Conservation (phyloP, 148 eudicot genomes). For the Limonium bicolor region DNA sequence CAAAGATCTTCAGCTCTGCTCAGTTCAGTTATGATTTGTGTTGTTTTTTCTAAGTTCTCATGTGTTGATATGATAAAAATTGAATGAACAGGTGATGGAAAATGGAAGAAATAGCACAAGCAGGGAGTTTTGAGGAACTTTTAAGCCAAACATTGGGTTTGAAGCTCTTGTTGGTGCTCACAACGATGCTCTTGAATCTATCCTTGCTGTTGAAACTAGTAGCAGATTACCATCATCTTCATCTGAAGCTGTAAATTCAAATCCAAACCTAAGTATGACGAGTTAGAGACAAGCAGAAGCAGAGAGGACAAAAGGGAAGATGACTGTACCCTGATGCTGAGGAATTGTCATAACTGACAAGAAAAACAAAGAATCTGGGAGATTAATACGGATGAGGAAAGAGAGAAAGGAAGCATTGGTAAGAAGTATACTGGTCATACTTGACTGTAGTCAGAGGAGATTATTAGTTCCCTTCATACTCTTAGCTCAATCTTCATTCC, state of each 20-base stretch:
- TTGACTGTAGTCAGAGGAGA: conserved; percentile 54
- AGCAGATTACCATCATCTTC: too few relatives aligned
- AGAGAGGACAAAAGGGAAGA: conserved; percentile 43
- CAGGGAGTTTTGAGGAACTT: conserved; percentile 71
- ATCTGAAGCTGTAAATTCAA: too few relatives aligned
- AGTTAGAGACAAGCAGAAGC: too few relatives aligned
- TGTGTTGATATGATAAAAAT: too few relatives aligned
- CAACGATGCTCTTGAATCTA: conserved; percentile 74
- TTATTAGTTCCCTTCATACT: conserved; percentile 55
- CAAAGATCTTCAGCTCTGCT: neutral
- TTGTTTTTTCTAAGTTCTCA: neutral
- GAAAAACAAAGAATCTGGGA: too few relatives aligned
- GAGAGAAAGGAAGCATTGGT: conserved; percentile 88
- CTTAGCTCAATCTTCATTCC: conserved; percentile 65
- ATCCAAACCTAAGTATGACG: too few relatives aligned
- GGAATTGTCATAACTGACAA: conserved; percentile 41
- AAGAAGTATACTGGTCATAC: conserved; percentile 76
- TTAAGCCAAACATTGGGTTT: conserved; percentile 71
- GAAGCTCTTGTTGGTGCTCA: conserved; percentile 86
- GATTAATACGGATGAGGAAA: conserved; percentile 72
- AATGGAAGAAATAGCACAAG: conserved; percentile 74
- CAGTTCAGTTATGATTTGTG: too few relatives aligned
- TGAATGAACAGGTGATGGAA: conserved; percentile 73
- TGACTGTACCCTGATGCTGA: conserved; percentile 30
- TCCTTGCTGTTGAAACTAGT: conserved; percentile 47